phyloP scores from a whole-genome alignment of 805 yeast genomes.

The Pichia thaimueangensis region DNA sequence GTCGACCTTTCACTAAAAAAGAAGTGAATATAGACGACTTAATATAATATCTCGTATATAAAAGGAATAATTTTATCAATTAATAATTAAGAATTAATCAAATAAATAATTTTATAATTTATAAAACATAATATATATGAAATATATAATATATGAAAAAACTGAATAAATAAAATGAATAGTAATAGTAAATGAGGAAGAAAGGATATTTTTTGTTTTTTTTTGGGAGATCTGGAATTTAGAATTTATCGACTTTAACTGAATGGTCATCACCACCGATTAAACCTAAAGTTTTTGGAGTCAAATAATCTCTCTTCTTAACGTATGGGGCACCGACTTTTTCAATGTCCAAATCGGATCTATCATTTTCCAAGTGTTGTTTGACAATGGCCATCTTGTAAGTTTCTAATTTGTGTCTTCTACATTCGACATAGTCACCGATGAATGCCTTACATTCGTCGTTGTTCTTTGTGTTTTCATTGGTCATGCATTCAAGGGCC shows the following conservation, averaged over 20 bases:
- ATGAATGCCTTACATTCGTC: conserved; percentile 29
- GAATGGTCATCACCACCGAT: conserved; percentile 32
- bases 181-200: no score
- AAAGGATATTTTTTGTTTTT: no score
- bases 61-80: no score
- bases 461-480: conserved; percentile 24
- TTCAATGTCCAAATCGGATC: conserved; percentile 23
- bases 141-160: no score
- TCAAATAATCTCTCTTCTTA: conserved; percentile 32
- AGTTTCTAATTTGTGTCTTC: conserved; percentile 32
- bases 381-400: conserved; percentile 31
- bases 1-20: conserved; percentile 8
- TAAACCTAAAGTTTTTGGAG: conserved; percentile 35
- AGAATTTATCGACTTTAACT: conserved; percentile 23
- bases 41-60: no score
- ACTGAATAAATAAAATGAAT: conserved; percentile 3
- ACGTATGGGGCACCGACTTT: conserved; percentile 35
- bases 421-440: conserved; percentile 33
- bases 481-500: conserved; percentile 35
- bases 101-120: no score
- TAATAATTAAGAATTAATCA: no score
- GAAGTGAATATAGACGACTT: no score
- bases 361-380: conserved; percentile 27
- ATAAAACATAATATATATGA: no score
- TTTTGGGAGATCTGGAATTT: no score